These are phyloP conservation scores for Neurospora sp. DNA, from an alignment of 495 filamentous ascomycete genomes.

Conservation along the genomic window DNA sequence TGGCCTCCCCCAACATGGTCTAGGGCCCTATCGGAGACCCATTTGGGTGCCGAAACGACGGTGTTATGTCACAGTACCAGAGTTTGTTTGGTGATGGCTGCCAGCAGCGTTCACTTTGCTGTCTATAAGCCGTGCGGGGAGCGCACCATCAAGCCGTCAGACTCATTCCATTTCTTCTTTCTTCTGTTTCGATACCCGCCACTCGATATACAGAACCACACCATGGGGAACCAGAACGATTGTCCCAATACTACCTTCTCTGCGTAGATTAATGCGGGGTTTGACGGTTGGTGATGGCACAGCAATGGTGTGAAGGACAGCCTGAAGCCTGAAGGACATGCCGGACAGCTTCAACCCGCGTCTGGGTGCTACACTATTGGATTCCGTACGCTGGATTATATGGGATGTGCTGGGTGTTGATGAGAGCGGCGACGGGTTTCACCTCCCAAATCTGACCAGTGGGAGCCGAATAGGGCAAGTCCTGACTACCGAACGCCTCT, in stretches of 20 bases:
- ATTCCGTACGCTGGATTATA: not conserved
- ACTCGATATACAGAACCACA: not conserved
- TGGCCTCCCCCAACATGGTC: not conserved
- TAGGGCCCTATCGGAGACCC: not conserved
- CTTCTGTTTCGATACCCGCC: not conserved
- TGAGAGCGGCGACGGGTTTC: not conserved
- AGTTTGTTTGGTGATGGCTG: not conserved
- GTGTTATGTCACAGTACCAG: not conserved
- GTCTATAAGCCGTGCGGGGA: not conserved
- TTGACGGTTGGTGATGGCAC: not conserved
- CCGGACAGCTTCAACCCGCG: not conserved
- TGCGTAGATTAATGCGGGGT: not conserved
- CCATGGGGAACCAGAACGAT: not conserved
- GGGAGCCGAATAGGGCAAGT: not conserved
- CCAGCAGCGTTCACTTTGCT: not conserved
- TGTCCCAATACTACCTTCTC: not conserved
- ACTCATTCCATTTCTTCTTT: not conserved
- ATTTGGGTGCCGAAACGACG: not conserved
- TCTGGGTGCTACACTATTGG: not conserved
- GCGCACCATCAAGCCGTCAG: not conserved
- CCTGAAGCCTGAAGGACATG: not conserved
- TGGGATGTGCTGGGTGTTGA: not conserved
- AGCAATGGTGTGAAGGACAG: not conserved
- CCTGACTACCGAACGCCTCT: not conserved
- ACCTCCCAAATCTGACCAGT: not conserved